These are phyloP conservation scores for Castanea sativa DNA, from an alignment of 306 rosid species.

Conservation along the genomic window DNA sequence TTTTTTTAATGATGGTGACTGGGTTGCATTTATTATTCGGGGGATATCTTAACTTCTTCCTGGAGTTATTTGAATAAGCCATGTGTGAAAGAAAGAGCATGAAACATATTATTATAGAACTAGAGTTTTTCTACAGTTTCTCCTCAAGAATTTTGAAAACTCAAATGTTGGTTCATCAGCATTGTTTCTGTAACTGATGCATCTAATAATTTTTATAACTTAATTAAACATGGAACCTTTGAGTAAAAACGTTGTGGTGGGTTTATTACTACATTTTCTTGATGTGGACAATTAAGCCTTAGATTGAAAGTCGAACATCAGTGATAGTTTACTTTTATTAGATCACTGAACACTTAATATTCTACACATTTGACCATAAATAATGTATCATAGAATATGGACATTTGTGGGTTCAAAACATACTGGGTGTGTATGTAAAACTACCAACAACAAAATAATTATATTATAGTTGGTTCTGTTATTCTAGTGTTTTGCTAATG, in stretches of 20 bases:
- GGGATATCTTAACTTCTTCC: neutral
- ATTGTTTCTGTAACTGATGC: neutral
- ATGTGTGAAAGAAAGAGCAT: neutral
- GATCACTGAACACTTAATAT: too few species aligned
- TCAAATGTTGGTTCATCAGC: neutral
- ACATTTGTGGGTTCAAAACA: too few species aligned
- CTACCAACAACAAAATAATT: too few species aligned
- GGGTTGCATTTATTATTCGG: neutral
- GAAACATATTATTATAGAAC: too few species aligned
- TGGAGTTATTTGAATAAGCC: neutral
- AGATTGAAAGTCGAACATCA: neutral
- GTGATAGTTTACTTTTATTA: neutral
- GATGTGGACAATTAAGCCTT: neutral
- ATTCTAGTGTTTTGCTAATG: neutral
- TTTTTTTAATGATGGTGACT: neutral
- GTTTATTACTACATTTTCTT: neutral
- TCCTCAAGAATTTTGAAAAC: neutral
- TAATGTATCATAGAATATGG: too few species aligned
- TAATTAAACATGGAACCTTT: neutral
- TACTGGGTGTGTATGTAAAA: too few species aligned
- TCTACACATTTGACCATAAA: too few species aligned
- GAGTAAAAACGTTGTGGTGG: neutral
- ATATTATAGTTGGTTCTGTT: neutral
- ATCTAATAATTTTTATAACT: neutral
- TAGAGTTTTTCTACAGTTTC: neutral